phyloP scores from a whole-genome alignment of 257 asterid genomes.

The Nicotiana knightiana region DNA sequence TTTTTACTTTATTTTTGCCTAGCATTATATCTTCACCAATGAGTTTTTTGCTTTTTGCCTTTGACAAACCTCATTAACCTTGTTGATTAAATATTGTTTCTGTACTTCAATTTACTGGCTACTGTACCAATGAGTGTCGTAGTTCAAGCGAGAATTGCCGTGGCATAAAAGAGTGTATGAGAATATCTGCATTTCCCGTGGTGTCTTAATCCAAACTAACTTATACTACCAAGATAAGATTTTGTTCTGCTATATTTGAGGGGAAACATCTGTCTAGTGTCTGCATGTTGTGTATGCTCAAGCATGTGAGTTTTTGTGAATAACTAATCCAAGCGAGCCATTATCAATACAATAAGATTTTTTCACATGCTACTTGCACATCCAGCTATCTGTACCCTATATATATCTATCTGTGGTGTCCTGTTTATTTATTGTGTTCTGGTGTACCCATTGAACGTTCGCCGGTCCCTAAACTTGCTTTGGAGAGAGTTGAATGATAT shows the following conservation, averaged over 20 bases:
- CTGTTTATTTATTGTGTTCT: not conserved
- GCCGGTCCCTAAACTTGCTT: not conserved
- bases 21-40: not conserved
- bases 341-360: not conserved
- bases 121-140: not conserved
- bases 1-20: not conserved
- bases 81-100: not conserved
- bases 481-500: not conserved
- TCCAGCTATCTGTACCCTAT: not conserved
- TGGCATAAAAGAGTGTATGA: not conserved
- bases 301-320: not conserved
- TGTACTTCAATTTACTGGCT: not conserved
- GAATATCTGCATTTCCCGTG: not conserved
- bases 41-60: too few relatives aligned
- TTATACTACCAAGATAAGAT: not conserved
- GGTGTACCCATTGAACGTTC: not conserved
- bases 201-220: not conserved
- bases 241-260: not conserved
- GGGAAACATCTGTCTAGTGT: conserved; percentile 3
- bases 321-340: not conserved
- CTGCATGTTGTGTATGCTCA: not conserved
- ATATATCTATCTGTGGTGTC: not conserved
- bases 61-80: too few relatives aligned
- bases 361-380: conserved; percentile 1
- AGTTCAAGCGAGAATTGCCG: not conserved